Evolutionary conservation across 2,329 filamentous ascomycete genomes (phyloP), one percentile per base, ranked within the genome.

Genomic region (Daldinia sp.): DNA sequence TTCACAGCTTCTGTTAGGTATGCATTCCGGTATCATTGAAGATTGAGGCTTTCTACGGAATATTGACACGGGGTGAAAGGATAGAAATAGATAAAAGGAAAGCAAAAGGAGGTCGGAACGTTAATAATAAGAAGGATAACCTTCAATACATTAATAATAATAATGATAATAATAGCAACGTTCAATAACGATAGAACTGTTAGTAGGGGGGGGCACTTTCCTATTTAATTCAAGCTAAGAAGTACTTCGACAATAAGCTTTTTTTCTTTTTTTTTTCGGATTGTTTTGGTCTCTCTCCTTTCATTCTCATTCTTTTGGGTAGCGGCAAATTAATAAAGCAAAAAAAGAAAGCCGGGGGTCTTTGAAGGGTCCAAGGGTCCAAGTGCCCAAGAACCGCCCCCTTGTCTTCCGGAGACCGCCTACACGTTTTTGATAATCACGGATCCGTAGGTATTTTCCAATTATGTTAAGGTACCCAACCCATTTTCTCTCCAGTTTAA

Each of bases 141-240:
- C n/a, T n/a, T n/a, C n/a, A n/a, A n/a, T n/a, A n/a, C n/a, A n/a
- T n/a, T 17, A 47, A 47, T 10, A 23, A 43, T 10, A n/a, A 13
- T 39, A 19, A 39, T 39, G n/a, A 23, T 17, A 17, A 23, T 35
- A n/a, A 50, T 50, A 35, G n/a, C n/a, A n/a, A n/a, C n/a, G n/a
- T n/a, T n/a, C n/a, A n/a, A n/a, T n/a, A n/a, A n/a, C n/a, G n/a
- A 25, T 8, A 32, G 25, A 32, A 48, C 19, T 30, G 27, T 17
- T 10, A 50, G 47, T 30, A 30, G 47, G 47, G 30, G 47, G 47
- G 47, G 30, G 29, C 47, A 35, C 29, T 35, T 50, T 50, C 29
- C 30, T n/a, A 5, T 11, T 27, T 5, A n/a, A 35, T n/a, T 35
- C n/a, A n/a, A n/a, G n/a, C n/a, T n/a, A n/a, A n/a, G n/a, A 43